A percentile compares a stretch with the other conserved stretches of the same genome.
Conservation (phyloP, 1,284 basidiomycete genomes). For the Pulveroboletus sp. region DNA sequence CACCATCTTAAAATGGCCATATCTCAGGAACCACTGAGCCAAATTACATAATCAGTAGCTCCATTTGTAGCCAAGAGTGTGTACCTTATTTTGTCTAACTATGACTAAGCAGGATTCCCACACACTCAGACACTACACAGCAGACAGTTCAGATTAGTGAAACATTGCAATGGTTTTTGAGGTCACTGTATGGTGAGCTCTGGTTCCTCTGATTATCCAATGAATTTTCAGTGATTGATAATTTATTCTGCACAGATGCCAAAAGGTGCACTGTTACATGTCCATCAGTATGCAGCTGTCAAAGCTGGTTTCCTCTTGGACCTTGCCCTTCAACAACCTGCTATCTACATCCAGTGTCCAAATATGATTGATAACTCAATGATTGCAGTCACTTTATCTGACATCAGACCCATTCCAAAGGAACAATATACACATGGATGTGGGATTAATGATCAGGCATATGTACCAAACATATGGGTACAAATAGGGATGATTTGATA, state of each 20-base stretch:
- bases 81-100: too few relatives aligned
- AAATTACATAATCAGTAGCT: too few relatives aligned
- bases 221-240: background rate
- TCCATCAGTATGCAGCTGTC: slow-evolving; percentile 68
- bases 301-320: slow-evolving; percentile 51
- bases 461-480: slow-evolving; percentile 54
- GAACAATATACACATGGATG: slow-evolving; percentile 36
- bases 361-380: slow-evolving; percentile 35
- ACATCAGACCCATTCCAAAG: slow-evolving; percentile 50
- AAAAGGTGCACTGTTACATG: slow-evolving; percentile 71
- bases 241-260: slow-evolving; percentile 54
- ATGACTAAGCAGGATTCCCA: too few relatives aligned
- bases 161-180: too few relatives aligned
- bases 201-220: background rate
- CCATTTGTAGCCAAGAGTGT: too few relatives aligned
- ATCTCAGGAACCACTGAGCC: too few relatives aligned
- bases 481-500: slow-evolving; percentile 63
- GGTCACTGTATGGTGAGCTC: too few relatives aligned
- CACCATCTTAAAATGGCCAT: too few relatives aligned
- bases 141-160: too few relatives aligned
- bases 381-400: slow-evolving; percentile 45
- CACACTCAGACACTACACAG: too few relatives aligned
- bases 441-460: slow-evolving; percentile 47
- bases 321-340: slow-evolving; percentile 54
- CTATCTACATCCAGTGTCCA: slow-evolving; percentile 55